A percentile compares a stretch with the other conserved stretches of the same genome.
Evolutionary conservation across 352 stramenopile genomes (phyloP).

Genomic region (Salisapilia sapeloensis): DNA sequence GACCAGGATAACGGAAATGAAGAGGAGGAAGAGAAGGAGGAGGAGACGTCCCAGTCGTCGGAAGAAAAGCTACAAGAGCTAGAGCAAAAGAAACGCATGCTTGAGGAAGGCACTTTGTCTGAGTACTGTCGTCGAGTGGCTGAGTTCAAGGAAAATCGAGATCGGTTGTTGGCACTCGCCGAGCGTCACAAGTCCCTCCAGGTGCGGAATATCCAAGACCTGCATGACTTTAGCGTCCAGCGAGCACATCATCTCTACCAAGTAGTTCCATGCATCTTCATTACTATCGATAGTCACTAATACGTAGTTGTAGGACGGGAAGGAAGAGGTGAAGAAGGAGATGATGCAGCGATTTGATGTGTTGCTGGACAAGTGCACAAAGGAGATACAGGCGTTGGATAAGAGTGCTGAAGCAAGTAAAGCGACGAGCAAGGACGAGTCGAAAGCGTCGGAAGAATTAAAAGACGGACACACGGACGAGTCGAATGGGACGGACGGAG

Average conservation of each 20-base stretch:
- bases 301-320: conserved; percentile 14
- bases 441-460: conserved; percentile 3
- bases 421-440: conserved; percentile 1
- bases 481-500: not conserved
- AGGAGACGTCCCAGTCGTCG: conserved; percentile 9
- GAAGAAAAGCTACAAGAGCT: conserved; percentile 54
- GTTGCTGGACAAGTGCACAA: conserved; percentile 23
- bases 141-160: conserved; percentile 71
- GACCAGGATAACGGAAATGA: conserved; percentile 5
- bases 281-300: not conserved
- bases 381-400: conserved; percentile 23
- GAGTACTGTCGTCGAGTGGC: conserved; percentile 70
- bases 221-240: conserved; percentile 67
- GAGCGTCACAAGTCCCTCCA: conserved; percentile 73
- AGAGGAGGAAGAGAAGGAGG: conserved; percentile 11
- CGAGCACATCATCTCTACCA: conserved; percentile 44
- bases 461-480: conserved; percentile 7
- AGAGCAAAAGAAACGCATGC: conserved; percentile 73
- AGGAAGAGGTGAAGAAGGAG: conserved; percentile 29
- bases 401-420: conserved; percentile 6
- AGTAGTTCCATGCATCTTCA: conserved; percentile 4
- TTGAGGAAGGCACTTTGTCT: conserved; percentile 62
- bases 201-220: conserved; percentile 65
- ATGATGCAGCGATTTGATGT: conserved; percentile 26
- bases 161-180: conserved; percentile 45